Evolutionary conservation across 768 basidiomycete genomes (phyloP), one percentile per base, ranked within the genome.

Genomic region (Serendipita sp.): DNA sequence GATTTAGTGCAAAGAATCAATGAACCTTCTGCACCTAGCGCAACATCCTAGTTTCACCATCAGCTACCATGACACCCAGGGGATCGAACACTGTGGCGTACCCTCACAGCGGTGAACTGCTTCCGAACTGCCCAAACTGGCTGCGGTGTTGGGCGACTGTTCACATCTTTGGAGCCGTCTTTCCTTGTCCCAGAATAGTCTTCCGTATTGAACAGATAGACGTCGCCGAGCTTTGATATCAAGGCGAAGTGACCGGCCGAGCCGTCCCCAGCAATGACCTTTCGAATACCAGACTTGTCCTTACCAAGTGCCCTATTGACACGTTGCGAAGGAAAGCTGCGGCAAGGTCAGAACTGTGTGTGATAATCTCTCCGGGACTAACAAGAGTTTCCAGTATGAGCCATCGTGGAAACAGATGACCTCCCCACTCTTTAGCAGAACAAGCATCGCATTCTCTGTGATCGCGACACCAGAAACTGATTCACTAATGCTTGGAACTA

Each of bases 1-100:
- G 95, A 94, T 65, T 88, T 83, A 1, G 95, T 98, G 73, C 90
- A 96, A 50, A 98, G 79, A 69, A 96, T 85, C 69, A 96, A 81
- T 16, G 86, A 82, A 3, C 93, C 90, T 66, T 96, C 92, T 0
- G 83, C 76, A 20, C 91, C 90, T 14, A 97, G 76, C 0, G 91
- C 92, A 7, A 95, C 87, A 67, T 98, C 95, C 84, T 87, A 65
- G n/a, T 34, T 50, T 63, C 26, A 1, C 34, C 34, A 60, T 34
- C 3, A 53, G 38, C 38, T 1, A 7, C n/a, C n/a, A 38, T 11
- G 28, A n/a, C 13, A 41, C 61, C 2, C 24, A 17, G 26, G 63
- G 26, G n/a, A 14, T 1, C 17, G n/a, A 3, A 16, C 3, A 33
- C 17, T 26, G 11, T 5, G 44, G 13, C 3, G 62, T 67, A 84